Conservation (phyloP, 225 moss, liverwort and hornwort genomes). For the Anthoceros angustus region DNA sequence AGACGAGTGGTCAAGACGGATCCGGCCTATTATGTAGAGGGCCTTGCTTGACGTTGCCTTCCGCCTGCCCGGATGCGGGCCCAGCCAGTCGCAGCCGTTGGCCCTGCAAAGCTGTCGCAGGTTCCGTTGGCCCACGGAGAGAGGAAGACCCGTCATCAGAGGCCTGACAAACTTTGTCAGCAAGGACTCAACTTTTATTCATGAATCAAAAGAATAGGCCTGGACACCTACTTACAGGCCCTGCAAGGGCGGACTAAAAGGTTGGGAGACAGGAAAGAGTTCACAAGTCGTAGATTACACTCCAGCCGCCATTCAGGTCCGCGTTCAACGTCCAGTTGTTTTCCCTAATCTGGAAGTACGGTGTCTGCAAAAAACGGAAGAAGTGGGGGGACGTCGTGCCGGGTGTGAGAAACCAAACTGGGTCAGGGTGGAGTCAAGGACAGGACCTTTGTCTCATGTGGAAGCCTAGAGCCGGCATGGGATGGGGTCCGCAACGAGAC, state of each 20-base stretch:
- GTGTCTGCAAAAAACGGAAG: constrained; percentile 32
- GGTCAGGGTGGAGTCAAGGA: too few species aligned
- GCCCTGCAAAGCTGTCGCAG: too few species aligned
- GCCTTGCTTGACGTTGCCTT: too few species aligned
- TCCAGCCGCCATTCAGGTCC: constrained; percentile 57
- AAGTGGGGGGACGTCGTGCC: not conserved
- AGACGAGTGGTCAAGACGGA: too few species aligned
- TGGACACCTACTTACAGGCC: not conserved
- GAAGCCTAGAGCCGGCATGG: not conserved
- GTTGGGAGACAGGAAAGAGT: constrained; percentile 13
- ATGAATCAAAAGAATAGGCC: not conserved
- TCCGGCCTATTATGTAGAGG: too few species aligned
- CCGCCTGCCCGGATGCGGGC: too few species aligned
- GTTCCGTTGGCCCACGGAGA: not conserved
- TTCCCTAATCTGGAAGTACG: constrained; percentile 79
- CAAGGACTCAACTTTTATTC: not conserved
- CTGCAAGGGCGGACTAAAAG: too few species aligned
- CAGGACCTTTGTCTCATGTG: too few species aligned
- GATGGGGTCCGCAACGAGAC: not conserved
- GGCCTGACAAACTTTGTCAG: too few species aligned
- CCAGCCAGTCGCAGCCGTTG: too few species aligned
- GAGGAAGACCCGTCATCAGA: not conserved
- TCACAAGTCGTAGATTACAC: constrained; percentile 75
- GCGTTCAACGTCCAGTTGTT: constrained; percentile 96
- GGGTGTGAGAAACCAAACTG: too few species aligned